Evolutionary conservation across 257 asterid species (phyloP).

Genomic region (Jacaranda mimosifolia): DNA sequence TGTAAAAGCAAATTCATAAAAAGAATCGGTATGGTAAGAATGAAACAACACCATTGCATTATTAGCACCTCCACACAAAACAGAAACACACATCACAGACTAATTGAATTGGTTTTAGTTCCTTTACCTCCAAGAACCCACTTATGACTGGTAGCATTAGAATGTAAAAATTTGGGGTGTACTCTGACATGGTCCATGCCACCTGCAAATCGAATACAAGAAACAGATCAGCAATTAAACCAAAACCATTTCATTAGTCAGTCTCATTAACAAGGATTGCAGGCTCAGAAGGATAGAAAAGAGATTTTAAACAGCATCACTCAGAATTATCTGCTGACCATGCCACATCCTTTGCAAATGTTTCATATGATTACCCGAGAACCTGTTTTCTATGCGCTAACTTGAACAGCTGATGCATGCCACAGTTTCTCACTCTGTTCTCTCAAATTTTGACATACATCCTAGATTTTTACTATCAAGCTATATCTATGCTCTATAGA

Average conservation of each 20-base stretch:
- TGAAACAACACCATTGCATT: conserved; percentile 17
- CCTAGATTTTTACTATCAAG: conserved; percentile 23
- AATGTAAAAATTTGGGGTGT: conserved; percentile 91
- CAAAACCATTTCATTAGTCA: conserved; percentile 15
- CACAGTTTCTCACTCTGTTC: conserved; percentile 1
- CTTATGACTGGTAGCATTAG: conserved; percentile 98
- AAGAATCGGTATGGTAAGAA: conserved; percentile 26
- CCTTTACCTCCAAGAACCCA: conserved; percentile 97
- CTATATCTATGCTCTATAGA: not conserved
- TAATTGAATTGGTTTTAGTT: conserved; percentile 9
- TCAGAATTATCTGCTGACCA: not conserved
- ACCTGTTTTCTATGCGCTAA: not conserved
- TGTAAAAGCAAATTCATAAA: conserved; percentile 49
- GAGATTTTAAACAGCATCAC: conserved; percentile 16
- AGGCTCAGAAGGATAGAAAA: not conserved
- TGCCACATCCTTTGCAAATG: not conserved
- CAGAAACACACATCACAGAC: conserved; percentile 23
- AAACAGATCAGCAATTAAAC: conserved; percentile 22
- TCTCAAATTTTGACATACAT: conserved; percentile 2
- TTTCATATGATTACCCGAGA: not conserved
- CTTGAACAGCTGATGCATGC: not conserved
- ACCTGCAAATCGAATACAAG: conserved; percentile 51
- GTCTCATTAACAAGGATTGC: conserved; percentile 3
- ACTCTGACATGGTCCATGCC: conserved; percentile 97
- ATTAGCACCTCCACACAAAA: conserved; percentile 17